Conservation (phyloP, 2,329 filamentous ascomycete genomes). For the Endothia cerciana region DNA sequence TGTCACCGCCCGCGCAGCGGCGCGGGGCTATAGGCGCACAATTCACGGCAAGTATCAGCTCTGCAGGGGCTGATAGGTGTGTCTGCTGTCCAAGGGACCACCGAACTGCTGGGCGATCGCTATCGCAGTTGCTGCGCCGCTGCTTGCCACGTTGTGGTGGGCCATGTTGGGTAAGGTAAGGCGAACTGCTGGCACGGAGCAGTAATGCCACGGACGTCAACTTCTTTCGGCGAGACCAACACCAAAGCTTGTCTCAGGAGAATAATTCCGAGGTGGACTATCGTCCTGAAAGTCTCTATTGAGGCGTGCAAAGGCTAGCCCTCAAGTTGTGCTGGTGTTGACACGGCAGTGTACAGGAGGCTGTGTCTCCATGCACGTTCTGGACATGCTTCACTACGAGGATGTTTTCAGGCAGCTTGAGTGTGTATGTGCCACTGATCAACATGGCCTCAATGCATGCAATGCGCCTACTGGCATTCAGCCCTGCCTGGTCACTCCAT, state of each 20-base stretch:
- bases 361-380: not conserved
- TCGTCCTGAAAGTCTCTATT: not conserved
- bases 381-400: not conserved
- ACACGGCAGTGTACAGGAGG: not conserved
- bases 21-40: not conserved
- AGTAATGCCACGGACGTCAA: too few species aligned
- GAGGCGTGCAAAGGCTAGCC: not conserved
- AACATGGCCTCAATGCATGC: not conserved
- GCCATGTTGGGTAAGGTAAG: not conserved
- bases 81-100: too few species aligned
- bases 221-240: too few species aligned
- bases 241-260: too few species aligned
- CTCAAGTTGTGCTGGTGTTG: not conserved
- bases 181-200: not conserved
- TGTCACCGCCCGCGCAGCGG: not conserved
- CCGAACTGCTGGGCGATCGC: not conserved
- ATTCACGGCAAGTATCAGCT: not conserved
- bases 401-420: not conserved
- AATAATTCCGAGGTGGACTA: too few species aligned
- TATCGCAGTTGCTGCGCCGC: not conserved
- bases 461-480: too few species aligned
- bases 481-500: not conserved
- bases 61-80: constrained; percentile 1
- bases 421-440: not conserved
- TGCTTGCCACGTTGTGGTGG: constrained; percentile 3